A percentile compares a stretch with the other conserved stretches of the same genome.
Conservation (phyloP, 2,329 filamentous ascomycete genomes). For the Aureobasidium sp. region DNA sequence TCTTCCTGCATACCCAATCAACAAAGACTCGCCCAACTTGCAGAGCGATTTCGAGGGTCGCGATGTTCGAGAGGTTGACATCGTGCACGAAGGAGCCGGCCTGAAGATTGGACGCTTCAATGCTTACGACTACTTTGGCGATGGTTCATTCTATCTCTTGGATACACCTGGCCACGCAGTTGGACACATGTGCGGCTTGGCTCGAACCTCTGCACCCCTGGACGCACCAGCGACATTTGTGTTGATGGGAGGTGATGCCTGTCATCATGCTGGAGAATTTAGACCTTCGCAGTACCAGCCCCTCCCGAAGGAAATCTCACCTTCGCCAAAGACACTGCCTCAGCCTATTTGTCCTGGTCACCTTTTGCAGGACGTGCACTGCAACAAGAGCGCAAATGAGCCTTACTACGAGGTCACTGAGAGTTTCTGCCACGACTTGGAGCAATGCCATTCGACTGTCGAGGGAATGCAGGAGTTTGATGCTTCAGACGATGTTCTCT, state of each 20-base stretch:
- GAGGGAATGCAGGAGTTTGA: constrained; percentile 43
- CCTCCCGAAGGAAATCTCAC: constrained; percentile 32
- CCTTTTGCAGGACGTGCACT: constrained; percentile 35
- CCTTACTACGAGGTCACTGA: constrained; percentile 32
- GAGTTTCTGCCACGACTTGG: constrained; percentile 28
- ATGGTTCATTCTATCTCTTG: constrained; percentile 51
- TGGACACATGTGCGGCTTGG: constrained; percentile 46
- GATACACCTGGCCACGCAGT: constrained; percentile 47
- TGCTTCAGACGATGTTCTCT: constrained; percentile 38
- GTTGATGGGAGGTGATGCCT: constrained; percentile 45
- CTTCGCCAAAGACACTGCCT: constrained; percentile 23
- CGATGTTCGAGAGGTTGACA: constrained; percentile 30
- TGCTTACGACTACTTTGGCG: constrained; percentile 49
- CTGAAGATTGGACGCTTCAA: constrained; percentile 41
- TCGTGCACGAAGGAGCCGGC: constrained; percentile 28
- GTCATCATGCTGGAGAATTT: constrained; percentile 41
- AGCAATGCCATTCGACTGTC: constrained; percentile 34
- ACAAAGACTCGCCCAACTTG: constrained; percentile 32
- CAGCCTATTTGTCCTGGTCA: constrained; percentile 35
- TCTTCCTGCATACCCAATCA: constrained; percentile 40
- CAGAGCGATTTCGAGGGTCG: constrained; percentile 37
- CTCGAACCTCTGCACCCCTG: constrained; percentile 30
- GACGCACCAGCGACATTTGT: constrained; percentile 36
- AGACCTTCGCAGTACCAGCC: constrained; percentile 38
- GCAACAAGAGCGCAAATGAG: constrained; percentile 26